Percentiles rank a stretch among this genome's conserved stretches.
phyloP scores from a whole-genome alignment of 2,329 filamentous ascomycete genomes.

The Aphanocladium album region DNA sequence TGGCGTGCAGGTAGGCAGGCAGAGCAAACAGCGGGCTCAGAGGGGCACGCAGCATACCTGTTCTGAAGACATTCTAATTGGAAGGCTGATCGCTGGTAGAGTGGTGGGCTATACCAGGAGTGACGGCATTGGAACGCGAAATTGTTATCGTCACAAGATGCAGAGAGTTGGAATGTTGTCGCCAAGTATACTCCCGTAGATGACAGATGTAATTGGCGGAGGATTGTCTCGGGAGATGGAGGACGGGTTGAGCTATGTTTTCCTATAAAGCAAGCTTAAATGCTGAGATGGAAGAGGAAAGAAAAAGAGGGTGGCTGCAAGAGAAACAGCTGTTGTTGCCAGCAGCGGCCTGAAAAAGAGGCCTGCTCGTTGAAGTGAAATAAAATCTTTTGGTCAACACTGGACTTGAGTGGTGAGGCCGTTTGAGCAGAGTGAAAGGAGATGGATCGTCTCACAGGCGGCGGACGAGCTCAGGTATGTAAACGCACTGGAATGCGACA shows the following conservation, averaged over 20 bases:
- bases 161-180: slow-evolving; percentile 27
- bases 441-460: slow-evolving; percentile 4
- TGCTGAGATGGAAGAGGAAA: neutral
- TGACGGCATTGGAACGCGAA: slow-evolving; percentile 31
- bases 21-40: neutral
- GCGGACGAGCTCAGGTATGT: slow-evolving; percentile 12
- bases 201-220: slow-evolving; percentile 3
- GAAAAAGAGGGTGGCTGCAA: neutral
- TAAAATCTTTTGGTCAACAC: neutral
- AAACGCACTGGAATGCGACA: slow-evolving; percentile 11
- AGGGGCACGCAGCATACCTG: slow-evolving; percentile 28
- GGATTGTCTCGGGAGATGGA: neutral
- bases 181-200: slow-evolving; percentile 14
- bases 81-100: slow-evolving; percentile 20
- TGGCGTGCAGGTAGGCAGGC: neutral
- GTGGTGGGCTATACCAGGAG: slow-evolving; percentile 18
- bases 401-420: neutral
- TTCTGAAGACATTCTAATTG: slow-evolving; percentile 32
- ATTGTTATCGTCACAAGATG: slow-evolving; percentile 7
- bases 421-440: neutral
- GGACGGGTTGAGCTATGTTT: neutral
- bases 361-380: slow-evolving; percentile 7
- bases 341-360: slow-evolving; percentile 10
- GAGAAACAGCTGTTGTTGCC: neutral
- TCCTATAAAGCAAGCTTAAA: neutral